phyloP scores from a whole-genome alignment of 2,329 filamentous ascomycete genomes.

The Pestalotiopsis sp. region DNA sequence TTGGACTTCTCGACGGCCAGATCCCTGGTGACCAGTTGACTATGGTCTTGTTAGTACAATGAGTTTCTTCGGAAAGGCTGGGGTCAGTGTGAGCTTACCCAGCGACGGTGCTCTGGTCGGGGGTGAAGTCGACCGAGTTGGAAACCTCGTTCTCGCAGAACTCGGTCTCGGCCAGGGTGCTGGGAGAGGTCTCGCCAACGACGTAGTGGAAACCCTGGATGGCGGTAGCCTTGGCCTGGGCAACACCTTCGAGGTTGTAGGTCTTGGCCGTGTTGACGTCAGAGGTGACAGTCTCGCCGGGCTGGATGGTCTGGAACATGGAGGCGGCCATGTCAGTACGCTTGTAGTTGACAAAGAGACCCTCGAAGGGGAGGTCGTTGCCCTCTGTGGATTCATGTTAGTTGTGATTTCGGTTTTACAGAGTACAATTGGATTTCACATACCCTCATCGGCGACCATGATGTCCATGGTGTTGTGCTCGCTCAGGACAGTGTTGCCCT shows the following conservation, averaged over 20 bases:
- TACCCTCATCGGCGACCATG: slow-evolving; percentile 3
- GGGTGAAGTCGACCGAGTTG: slow-evolving; percentile 1
- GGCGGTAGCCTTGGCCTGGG: slow-evolving; percentile 6
- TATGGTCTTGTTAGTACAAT: neutral
- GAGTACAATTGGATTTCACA: too few species aligned
- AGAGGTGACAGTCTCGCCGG: slow-evolving; percentile 7
- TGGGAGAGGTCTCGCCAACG: neutral
- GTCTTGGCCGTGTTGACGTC: slow-evolving; percentile 12
- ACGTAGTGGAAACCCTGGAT: slow-evolving; percentile 12
- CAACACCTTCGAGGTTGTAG: slow-evolving; percentile 12
- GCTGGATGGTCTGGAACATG: slow-evolving; percentile 12
- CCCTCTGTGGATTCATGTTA: neutral
- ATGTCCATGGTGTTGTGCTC: slow-evolving; percentile 10
- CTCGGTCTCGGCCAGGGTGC: neutral
- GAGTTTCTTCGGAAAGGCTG: neutral
- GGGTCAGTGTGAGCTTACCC: neutral
- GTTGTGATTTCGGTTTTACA: neutral
- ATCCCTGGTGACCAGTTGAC: neutral
- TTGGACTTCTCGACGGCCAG: neutral
- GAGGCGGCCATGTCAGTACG: neutral
- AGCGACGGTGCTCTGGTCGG: slow-evolving; percentile 5
- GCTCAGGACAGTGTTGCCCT: slow-evolving; percentile 13
- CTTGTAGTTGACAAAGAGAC: slow-evolving; percentile 13
- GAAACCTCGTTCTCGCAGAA: slow-evolving; percentile 10
- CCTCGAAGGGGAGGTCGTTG: slow-evolving; percentile 10